Evolutionary conservation across 177 flowering plant species (phyloP).

Genomic region (Vitis hybrid): DNA sequence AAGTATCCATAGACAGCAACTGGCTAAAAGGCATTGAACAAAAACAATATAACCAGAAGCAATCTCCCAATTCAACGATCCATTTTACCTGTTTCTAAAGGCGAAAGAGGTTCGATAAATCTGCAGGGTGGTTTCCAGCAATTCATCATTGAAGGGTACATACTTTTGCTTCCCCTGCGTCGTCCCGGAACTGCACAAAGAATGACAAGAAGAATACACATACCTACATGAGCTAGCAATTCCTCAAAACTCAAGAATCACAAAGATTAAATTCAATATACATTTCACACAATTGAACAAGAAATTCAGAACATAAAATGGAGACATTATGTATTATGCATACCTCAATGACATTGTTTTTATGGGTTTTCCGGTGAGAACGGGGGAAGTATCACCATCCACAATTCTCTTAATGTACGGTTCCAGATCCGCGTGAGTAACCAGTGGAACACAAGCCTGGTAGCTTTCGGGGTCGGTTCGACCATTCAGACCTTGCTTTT

Average conservation of each 20-base stretch:
- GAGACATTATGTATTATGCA: not conserved
- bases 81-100: constrained; percentile 61
- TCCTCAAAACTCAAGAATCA: not conserved
- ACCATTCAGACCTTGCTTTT: constrained; percentile 62
- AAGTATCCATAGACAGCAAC: too few species aligned
- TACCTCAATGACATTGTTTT: constrained; percentile 76
- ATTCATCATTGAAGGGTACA: constrained; percentile 78
- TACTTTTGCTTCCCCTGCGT: constrained; percentile 84
- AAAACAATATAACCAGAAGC: too few species aligned
- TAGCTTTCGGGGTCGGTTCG: constrained; percentile 73
- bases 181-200: constrained; percentile 77
- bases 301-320: not conserved
- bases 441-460: constrained; percentile 70
- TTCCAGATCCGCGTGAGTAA: constrained; percentile 66
- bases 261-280: not conserved
- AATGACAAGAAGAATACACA: constrained; percentile 1
- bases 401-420: constrained; percentile 68
- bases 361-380: constrained; percentile 77
- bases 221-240: not conserved
- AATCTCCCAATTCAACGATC: not conserved
- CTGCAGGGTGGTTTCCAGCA: constrained; percentile 68
- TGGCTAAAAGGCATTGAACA: too few species aligned
- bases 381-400: constrained; percentile 63
- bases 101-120: constrained; percentile 61
- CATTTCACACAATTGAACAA: not conserved